Conservation (phyloP, 176 grass and related monocot genomes). For the Oryza officinalis region DNA sequence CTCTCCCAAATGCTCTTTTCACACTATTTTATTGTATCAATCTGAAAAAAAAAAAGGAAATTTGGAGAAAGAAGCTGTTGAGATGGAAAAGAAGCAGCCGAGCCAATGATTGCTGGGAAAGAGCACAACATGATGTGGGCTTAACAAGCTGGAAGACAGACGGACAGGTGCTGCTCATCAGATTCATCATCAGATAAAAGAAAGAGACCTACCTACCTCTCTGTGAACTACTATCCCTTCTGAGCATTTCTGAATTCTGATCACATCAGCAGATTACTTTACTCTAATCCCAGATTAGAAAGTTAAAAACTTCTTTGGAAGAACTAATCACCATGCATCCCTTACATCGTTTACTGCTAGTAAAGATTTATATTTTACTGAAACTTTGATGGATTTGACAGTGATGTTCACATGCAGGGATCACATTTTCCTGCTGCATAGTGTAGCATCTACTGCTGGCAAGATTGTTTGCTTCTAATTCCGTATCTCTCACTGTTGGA, state of each 20-base stretch:
- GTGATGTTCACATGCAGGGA: not conserved
- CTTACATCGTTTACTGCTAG: not conserved
- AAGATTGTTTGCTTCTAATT: not conserved
- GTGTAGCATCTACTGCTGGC: not conserved
- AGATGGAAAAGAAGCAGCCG: conserved; percentile 19
- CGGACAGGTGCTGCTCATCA: conserved; percentile 34
- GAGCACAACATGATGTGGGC: conserved; percentile 37
- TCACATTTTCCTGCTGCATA: not conserved
- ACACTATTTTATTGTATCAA: conserved; percentile 14
- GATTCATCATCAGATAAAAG: conserved; percentile 19
- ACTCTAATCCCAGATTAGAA: conserved; percentile 32
- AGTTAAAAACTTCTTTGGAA: not conserved
- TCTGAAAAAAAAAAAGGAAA: not conserved
- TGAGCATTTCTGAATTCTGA: not conserved
- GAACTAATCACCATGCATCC: not conserved
- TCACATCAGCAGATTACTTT: not conserved
- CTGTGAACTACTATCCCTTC: not conserved
- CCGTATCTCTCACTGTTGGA: not conserved
- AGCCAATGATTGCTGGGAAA: conserved; percentile 48
- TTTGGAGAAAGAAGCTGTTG: not conserved
- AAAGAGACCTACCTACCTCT: not conserved
- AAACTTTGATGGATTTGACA: not conserved
- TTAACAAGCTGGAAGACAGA: conserved; percentile 47
- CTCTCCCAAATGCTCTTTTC: not conserved
- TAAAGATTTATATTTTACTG: not conserved